Evolutionary conservation across 2,329 filamentous ascomycete genomes (phyloP), one percentile per base, ranked within the genome.

Genomic region (Colletotrichum costaricense): DNA sequence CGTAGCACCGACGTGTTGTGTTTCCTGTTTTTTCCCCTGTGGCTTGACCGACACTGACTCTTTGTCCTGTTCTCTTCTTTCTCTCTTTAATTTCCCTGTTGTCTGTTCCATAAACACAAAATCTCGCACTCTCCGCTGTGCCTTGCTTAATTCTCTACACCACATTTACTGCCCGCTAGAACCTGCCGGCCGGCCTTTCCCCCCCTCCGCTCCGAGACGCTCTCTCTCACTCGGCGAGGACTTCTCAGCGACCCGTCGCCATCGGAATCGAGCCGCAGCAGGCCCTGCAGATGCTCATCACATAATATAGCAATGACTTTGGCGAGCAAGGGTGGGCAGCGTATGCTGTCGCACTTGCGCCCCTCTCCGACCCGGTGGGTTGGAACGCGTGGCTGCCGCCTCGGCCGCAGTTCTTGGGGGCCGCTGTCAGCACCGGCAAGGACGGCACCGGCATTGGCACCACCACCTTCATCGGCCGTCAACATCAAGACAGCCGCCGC

Each of bases 321-420:
- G 67, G 62, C 65, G 71, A 73, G 67, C 71, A 73, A 73, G 71
- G 71, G 71, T 73, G 71, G 55, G 60, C 67, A 67, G 60, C 33
- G 60, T 22, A 58, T 35, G 66, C 70, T 69, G 59, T 46, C 46
- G 59, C 66, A 54, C 46, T 46, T 56, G 59, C 66, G 59, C 46
- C 66, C 70, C 59, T 64, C 59, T 24, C 59, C 59, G 70, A 64
- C 71, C 71, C 71, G 71, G 60, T 73, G 67, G 60, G 70, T 52
- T 62, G 67, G 71, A 56, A 73, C 71, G 67, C 67, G 67, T 73
- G n/a, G 64, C 28, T 46, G 56, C 63, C 69, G 63, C 33, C 30
- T 33, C 30, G 30, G 30, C 30, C 14, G 14, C 38, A 14, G 38
- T 46, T 28, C 67, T 71, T 66, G 71, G 67, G 56, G 60, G 46